Evolutionary conservation across 257 asterid genomes (phyloP).

Genomic region (Solanum sparsipilum): DNA sequence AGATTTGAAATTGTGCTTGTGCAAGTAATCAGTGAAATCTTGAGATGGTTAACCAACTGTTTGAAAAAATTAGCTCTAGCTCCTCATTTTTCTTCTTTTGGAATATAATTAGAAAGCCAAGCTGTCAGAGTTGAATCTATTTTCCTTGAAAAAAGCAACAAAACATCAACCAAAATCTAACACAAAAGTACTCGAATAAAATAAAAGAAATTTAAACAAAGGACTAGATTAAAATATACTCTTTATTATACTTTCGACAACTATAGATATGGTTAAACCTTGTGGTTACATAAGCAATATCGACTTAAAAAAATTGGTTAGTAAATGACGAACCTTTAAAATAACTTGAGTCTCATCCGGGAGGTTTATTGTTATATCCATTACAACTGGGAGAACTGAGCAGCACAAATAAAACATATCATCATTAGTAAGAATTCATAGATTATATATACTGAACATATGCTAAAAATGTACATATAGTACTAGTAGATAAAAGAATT

Average conservation of each 20-base stretch:
- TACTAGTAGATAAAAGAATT: background rate
- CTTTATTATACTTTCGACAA: background rate
- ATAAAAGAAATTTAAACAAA: background rate
- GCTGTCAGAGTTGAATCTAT: background rate
- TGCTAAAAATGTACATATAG: background rate
- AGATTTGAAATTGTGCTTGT: background rate
- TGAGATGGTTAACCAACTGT: background rate
- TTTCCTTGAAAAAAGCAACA: background rate
- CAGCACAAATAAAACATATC: background rate
- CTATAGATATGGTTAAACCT: background rate
- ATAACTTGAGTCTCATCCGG: slow-evolving; percentile 72
- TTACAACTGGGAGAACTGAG: slow-evolving; percentile 86
- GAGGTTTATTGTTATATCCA: slow-evolving; percentile 76
- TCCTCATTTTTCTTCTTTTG: background rate
- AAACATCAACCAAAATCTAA: background rate
- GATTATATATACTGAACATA: background rate
- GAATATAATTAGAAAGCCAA: background rate
- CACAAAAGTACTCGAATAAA: background rate
- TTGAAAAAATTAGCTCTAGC: background rate
- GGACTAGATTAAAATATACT: background rate
- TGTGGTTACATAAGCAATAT: background rate
- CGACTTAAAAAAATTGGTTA: background rate
- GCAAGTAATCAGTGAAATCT: background rate
- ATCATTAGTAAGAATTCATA: background rate
- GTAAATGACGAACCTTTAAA: slow-evolving; percentile 51